Evolutionary conservation across 2,329 filamentous ascomycete genomes (phyloP).

Genomic region (Sporothrix phasma): DNA sequence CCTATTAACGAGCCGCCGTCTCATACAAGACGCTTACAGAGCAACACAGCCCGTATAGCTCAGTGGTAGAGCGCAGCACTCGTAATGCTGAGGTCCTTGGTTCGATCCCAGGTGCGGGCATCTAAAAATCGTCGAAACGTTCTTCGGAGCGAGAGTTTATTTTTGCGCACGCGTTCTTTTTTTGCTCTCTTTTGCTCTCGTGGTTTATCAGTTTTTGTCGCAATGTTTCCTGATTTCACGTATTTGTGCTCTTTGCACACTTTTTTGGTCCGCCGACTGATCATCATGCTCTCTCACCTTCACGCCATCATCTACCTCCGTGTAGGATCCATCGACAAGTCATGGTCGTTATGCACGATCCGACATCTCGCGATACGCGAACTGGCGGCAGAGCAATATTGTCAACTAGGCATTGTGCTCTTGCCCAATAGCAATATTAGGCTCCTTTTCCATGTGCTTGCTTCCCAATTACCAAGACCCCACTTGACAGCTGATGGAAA

Average conservation of each 20-base stretch:
- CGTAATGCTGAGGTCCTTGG: conserved; percentile 12
- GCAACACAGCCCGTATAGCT: conserved; percentile 5
- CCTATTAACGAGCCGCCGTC: background rate
- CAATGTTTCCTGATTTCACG: background rate
- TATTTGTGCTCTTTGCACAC: background rate
- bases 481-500: background rate
- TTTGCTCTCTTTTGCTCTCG: background rate
- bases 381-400: background rate
- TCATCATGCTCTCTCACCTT: background rate
- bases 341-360: background rate
- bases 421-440: background rate
- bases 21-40: background rate
- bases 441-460: background rate
- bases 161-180: background rate
- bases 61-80: conserved; percentile 13
- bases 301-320: background rate
- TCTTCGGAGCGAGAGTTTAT: background rate
- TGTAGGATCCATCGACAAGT: background rate
- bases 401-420: background rate
- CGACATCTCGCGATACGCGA: background rate
- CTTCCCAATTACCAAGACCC: background rate
- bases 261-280: background rate
- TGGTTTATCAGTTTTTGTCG: background rate
- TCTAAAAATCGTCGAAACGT: background rate
- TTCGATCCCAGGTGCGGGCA: conserved; percentile 12